Evolutionary conservation across 2,329 filamentous ascomycete genomes (phyloP).

Genomic region (Rugonectria rugulosa): DNA sequence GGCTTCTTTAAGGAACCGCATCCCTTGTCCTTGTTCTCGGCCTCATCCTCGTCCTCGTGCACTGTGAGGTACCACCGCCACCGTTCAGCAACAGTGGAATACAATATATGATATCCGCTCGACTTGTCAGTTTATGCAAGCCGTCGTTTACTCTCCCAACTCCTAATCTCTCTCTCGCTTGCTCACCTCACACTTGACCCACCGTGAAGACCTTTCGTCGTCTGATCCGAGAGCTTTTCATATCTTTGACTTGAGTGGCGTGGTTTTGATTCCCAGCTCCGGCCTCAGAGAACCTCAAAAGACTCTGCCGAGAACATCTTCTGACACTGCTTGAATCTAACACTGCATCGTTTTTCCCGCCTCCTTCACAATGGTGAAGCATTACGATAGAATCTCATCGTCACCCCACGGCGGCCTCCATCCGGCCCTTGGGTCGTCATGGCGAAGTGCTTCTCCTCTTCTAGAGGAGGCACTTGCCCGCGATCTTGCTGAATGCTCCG

Average conservation of each 20-base stretch:
- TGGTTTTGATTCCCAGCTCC: slow-evolving; percentile 20
- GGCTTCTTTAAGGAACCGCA: no score
- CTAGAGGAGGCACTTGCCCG: slow-evolving; percentile 71
- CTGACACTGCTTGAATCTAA: slow-evolving; percentile 1
- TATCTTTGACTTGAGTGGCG: slow-evolving; percentile 20
- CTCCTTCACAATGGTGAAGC: slow-evolving; percentile 19
- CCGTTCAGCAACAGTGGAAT: no score
- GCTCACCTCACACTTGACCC: slow-evolving; percentile 19
- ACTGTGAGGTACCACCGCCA: no score
- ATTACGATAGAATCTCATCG: slow-evolving; percentile 10
- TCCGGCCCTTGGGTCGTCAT: slow-evolving; percentile 52
- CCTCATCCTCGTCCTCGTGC: no score
- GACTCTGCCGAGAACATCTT: no score
- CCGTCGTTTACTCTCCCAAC: no score
- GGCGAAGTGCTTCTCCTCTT: slow-evolving; percentile 68
- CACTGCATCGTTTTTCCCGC: slow-evolving; percentile 10
- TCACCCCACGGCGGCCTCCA: slow-evolving; percentile 35
- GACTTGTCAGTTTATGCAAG: no score
- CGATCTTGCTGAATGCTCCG: slow-evolving; percentile 71
- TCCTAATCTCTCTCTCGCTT: no score
- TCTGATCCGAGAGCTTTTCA: slow-evolving; percentile 11
- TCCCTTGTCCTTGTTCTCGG: no score
- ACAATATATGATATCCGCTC: no score
- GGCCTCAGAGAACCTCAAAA: slow-evolving; percentile 21
- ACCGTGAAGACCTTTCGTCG: slow-evolving; percentile 20